phyloP scores from a whole-genome alignment of 495 filamentous ascomycete species.

The Neurospora cerealis region DNA sequence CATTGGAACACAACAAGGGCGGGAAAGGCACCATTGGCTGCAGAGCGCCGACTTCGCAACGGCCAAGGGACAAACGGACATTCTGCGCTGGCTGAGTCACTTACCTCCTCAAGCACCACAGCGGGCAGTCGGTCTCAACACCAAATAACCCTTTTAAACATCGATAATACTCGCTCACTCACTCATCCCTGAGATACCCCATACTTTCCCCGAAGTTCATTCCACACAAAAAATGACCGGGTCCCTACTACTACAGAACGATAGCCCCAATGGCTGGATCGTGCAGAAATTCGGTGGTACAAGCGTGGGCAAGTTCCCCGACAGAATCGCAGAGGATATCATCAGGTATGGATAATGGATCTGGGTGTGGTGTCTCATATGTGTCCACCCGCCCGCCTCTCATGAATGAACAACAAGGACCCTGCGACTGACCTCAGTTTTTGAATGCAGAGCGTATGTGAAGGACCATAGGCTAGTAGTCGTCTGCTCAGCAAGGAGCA shows the following conservation, averaged over 20 bases:
- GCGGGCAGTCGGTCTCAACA: neutral
- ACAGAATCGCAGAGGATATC: constrained; percentile 30
- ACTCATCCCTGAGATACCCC: neutral
- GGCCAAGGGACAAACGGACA: neutral
- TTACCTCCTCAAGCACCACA: neutral
- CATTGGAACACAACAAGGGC: neutral
- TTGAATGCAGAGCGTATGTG: constrained; percentile 49
- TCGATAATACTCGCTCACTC: neutral
- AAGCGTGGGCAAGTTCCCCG: constrained; percentile 41
- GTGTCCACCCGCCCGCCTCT: neutral
- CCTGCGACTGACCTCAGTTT: neutral
- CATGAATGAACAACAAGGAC: neutral
- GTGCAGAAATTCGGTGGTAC: constrained; percentile 83
- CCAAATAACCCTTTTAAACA: neutral
- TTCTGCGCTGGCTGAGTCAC: neutral
- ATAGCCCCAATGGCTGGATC: constrained; percentile 47
- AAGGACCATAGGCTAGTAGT: constrained; percentile 63
- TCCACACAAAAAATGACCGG: constrained; percentile 11
- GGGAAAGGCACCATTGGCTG: neutral
- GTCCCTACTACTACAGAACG: constrained; percentile 22
- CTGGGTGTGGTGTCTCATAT: neutral
- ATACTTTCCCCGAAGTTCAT: neutral
- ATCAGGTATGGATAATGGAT: constrained; percentile 17
- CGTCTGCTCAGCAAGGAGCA: constrained; percentile 88
- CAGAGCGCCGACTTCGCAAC: neutral